These are phyloP conservation scores for Candida ficus DNA, from an alignment of 805 yeast genomes.

Conservation along the genomic window DNA sequence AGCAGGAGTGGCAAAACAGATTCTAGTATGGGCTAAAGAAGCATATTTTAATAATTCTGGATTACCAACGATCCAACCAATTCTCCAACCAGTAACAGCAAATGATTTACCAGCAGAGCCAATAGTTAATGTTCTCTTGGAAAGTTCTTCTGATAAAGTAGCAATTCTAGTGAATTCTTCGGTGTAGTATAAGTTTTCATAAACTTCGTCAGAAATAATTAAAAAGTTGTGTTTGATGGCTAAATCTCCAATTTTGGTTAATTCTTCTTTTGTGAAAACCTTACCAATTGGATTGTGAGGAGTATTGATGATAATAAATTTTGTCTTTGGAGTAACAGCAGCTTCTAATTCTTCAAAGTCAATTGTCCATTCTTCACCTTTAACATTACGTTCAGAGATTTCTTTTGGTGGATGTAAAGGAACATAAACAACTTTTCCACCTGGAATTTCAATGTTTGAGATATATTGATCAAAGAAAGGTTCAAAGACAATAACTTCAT, in stretches of 20 bases:
- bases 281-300: conserved; percentile 98
- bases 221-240: conserved; percentile 83
- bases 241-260: conserved; percentile 67
- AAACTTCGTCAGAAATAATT: conserved; percentile 89
- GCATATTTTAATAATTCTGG: conserved; percentile 77
- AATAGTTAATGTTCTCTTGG: conserved; percentile 75
- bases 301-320: conserved; percentile 81
- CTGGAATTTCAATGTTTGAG: conserved; percentile 88
- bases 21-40: conserved; percentile 87
- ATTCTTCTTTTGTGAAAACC: conserved; percentile 72
- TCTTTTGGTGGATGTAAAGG: conserved; percentile 80
- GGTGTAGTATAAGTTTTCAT: conserved; percentile 79
- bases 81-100: conserved; percentile 99
- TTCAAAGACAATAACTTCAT: conserved; percentile 93
- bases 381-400: conserved; percentile 53
- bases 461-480: conserved; percentile 98
- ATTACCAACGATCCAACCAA: conserved; percentile 93
- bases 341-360: conserved; percentile 73
- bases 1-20: conserved; percentile 85
- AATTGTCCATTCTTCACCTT: conserved; percentile 84
- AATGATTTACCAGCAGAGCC: conserved; percentile 98
- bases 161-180: conserved; percentile 77
- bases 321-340: conserved; percentile 72
- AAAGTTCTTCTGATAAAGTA: conserved; percentile 72
- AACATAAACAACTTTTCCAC: conserved; percentile 86